Base-by-base conservation (phyloP, 768 basidiomycete species). In the Boletus vermiculosoides region DNA sequence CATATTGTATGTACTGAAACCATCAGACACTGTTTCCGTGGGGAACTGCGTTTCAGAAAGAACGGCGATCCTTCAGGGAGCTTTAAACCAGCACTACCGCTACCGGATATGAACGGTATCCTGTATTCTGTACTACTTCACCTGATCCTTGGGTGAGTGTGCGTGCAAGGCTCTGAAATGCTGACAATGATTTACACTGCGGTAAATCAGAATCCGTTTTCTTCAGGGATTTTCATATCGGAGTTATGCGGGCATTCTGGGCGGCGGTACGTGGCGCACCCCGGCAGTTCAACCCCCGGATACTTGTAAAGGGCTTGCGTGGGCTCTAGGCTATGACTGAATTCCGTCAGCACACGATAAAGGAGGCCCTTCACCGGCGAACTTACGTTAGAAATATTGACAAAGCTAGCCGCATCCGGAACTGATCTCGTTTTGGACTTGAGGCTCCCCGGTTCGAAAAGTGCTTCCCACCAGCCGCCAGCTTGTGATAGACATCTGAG, bases 221-320 rank as follows among this genome's bases (percentile, higher is more conserved):
- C 23, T 42, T 37, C 15, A 12, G 18, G 25, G 45, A 62, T 55
- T 51, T 54, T 52, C 50, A 42, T 4, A 13, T 45, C 48, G 59
- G 63, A 12, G 36, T 39, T 58, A 47, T 47, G 49, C 54, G 63
- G 52, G 16, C 34, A 57, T 48, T 31, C 3, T n/a, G 31, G 9
- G 22, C 10, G 36, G 28, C 13, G 40, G 18, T 42, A 25, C 37
- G 56, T 59, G 60, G 60, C n/a, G n/a, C 52, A 18, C 22, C 44
- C 64, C 64, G 64, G 64, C 40, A 7, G 28, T 16, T 8, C 15
- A 44, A 31, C 52, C 53, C 12, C 63, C 63, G 63, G 60, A 52
- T 54, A 37, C 45, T 42, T 12, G 23, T 37, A 53, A 42, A n/a
- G 37, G 42, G 33, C 37, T 40, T 18, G 28, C 42, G 18, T 13